Evolutionary conservation across 2,329 filamentous ascomycete species (phyloP), one percentile per base, ranked within the genome.

Genomic region (Dothideomycetes sp.): DNA sequence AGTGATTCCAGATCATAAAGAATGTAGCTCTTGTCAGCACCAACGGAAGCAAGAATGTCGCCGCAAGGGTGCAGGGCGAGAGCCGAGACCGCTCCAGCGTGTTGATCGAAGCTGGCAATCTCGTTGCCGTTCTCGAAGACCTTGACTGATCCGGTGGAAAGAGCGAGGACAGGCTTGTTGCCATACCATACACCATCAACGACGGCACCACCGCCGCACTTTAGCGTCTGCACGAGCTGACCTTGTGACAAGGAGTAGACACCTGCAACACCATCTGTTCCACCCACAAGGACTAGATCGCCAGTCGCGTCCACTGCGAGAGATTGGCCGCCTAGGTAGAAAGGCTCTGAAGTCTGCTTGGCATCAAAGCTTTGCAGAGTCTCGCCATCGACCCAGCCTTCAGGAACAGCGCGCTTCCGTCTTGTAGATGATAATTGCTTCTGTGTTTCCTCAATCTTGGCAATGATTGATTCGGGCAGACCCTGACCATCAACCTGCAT

Each of bases 401-500:
- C 76, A 19, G 91, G 89, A 27, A 93, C 68, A 5, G 85, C 75
- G 45, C 91, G 82, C 73, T 93, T 95, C 65, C 89, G 84, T 55
- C 91, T 84, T 35, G 82, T 82, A 58, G 86, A 85, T 43, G 84
- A 91, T 43, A 96, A 72, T 83, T 74, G 74, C 58, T 82, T 72
- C 57, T 94, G 84, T 53, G 83, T 84, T 58, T 78, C 77, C 45
- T 94, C 83, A 37, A 98, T 79, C 54, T 79, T 79, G 39, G 74
- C 74, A 15, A 77, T 68, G 36, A 95, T 66, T 11, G 73, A 73
- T 33, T 83, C 79, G 3, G 88, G 79, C 22, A 98, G 68, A 17
- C 75, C 77, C 51, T 87, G 77, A 39, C 73, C 77, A 58, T 98
- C 91, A 14, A 98, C 79, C 49, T 91, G 84, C 91, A 98, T 98